These are phyloP conservation scores for grape (Vitis vinifera) DNA, from an alignment of 164 flowering plant species.

Conservation along the genomic window ASM3070453v1 NC_081809.1:55001-55500, in stretches of 20 bases:
- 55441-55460: too few species aligned
- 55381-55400: constrained; percentile 7
- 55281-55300: background rate
- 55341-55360: constrained; percentile 5
- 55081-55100: too few species aligned
- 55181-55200: too few species aligned
- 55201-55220: too few species aligned
- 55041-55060: constrained; percentile 5
- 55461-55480: too few species aligned
- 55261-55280: background rate
- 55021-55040: constrained; percentile 30
- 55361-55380: constrained; percentile 4
- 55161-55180: too few species aligned
- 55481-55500: too few species aligned
- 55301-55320: background rate
- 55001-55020: constrained; percentile 20
- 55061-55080: too few species aligned
- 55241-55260: background rate
- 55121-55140: too few species aligned
- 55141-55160: too few species aligned
- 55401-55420: constrained; percentile 5
- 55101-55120: too few species aligned
- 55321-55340: constrained; percentile 3
- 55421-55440: background rate
- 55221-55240: background rate